Evolutionary conservation across 306 rosid species (phyloP), one percentile per base, ranked within the genome.

Genomic region (Lupinus albus): DNA sequence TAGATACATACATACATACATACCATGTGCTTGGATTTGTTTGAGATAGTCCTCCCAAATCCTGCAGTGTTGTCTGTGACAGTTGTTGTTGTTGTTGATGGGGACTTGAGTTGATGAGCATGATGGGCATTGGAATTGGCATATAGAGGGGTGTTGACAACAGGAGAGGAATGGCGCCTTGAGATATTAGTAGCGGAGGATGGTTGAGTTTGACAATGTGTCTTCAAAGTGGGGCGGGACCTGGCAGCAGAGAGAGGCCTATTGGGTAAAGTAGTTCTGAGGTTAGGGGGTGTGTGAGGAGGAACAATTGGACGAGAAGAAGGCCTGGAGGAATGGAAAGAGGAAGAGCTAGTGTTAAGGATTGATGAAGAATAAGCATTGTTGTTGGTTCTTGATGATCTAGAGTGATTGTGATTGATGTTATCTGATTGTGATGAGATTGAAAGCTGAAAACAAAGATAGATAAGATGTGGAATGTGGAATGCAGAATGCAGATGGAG

Each of bases 181-280:
- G 88, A 71, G 59, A 70, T 62, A 68, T 58, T 71, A 52, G 54
- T 71, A 52, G 18, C 71, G 0, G 91, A 42, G 47, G 88, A 42
- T 42, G 88, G 52, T 61, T 86, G 86, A 49, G 78, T 18, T 67
- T 90, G 96, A 68, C 86, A 61, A 63, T 81, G 84, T 51, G 89
- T 91, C 76, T 85, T 90, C 70, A 66, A 11, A 15, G 85, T 72
- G 64, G 59, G 94, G 20, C 99, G 88, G 50, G 97, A 93, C 81
- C 97, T 80, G 36, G 97, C 99, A 21, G 96, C 97, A 41, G 99
- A 93, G 61, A 88, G 75, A n/a, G 99, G 99, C 83, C 99, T 82
- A 78, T 93, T 96, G 13, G 96, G 90, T 46, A 93, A 72, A 30
- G 97, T 83, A 52, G 97, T 93, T 79, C 97, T 77, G 14, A 93